Evolutionary conservation across 805 yeast genomes (phyloP).

Genomic region (Ogataea nitratoaversa): DNA sequence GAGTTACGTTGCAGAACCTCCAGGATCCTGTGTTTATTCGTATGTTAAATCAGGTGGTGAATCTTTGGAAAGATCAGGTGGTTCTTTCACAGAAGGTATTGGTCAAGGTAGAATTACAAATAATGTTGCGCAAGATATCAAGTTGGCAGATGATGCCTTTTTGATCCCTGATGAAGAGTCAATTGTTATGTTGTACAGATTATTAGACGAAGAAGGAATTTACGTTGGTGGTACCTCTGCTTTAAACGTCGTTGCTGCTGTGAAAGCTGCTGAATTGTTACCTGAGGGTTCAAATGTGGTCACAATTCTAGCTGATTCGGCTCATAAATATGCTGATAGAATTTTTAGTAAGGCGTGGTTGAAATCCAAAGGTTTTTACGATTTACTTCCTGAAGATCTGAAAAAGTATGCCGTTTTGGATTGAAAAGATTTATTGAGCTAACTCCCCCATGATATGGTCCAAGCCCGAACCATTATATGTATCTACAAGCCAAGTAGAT

Average conservation of each 20-base stretch:
- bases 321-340: slow-evolving; percentile 82
- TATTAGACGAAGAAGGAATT: slow-evolving; percentile 86
- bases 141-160: slow-evolving; percentile 73
- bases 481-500: neutral
- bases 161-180: slow-evolving; percentile 75
- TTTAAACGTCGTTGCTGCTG: slow-evolving; percentile 86
- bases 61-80: slow-evolving; percentile 66
- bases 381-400: slow-evolving; percentile 65
- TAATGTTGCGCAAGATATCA: slow-evolving; percentile 71
- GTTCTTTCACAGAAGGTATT: slow-evolving; percentile 92
- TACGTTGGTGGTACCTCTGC: slow-evolving; percentile 91
- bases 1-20: slow-evolving; percentile 84
- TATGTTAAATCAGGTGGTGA: slow-evolving; percentile 70
- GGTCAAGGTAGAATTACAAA: slow-evolving; percentile 93
- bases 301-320: slow-evolving; percentile 86
- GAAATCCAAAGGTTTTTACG: slow-evolving; percentile 59
- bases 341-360: slow-evolving; percentile 78
- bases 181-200: slow-evolving; percentile 76
- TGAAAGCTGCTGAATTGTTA: slow-evolving; percentile 63
- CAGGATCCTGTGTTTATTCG: slow-evolving; percentile 82
- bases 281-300: slow-evolving; percentile 82
- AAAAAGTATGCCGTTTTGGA: slow-evolving; percentile 59
- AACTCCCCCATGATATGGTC: no score
- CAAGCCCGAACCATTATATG: neutral
- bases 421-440: no score